Conservation (phyloP, 1,284 basidiomycete species). For the Melanopsichium pennsylvanicum region DNA sequence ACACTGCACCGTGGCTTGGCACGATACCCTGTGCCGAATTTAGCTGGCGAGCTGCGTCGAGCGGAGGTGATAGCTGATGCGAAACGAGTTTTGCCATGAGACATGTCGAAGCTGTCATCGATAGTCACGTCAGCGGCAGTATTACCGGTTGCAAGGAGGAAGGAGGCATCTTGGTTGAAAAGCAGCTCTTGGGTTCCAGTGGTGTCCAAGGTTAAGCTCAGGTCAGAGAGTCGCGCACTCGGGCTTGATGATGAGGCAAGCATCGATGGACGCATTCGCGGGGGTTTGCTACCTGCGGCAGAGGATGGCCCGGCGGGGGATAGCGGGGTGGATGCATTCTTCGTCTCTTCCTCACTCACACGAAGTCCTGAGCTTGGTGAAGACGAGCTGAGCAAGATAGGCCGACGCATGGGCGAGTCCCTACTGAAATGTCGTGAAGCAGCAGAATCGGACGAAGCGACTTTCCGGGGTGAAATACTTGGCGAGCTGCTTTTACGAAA, state of each 20-base stretch:
- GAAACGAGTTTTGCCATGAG: conserved; percentile 25
- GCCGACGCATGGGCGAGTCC: conserved; percentile 22
- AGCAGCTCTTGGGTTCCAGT: conserved; percentile 27
- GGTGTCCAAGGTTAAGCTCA: conserved; percentile 25
- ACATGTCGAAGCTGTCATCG: conserved; percentile 41
- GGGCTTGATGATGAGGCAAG: conserved; percentile 19
- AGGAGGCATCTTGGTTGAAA: conserved; percentile 28
- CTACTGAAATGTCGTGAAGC: conserved; percentile 9
- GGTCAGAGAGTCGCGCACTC: conserved; percentile 29
- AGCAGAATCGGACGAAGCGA: conserved; percentile 22
- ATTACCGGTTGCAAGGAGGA: conserved; percentile 25
- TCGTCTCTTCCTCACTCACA: neutral
- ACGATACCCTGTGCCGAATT: conserved; percentile 6
- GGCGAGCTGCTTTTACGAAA: conserved; percentile 7
- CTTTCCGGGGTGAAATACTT: conserved; percentile 16
- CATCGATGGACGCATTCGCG: conserved; percentile 15
- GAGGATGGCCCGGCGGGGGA: conserved; percentile 11
- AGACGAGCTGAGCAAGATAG: conserved; percentile 25
- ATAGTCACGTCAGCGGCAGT: conserved; percentile 40
- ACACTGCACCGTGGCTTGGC: conserved; percentile 31
- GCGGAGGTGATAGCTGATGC: neutral
- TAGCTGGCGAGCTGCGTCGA: conserved; percentile 21
- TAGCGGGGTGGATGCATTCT: conserved; percentile 22
- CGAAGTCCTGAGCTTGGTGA: conserved; percentile 6
- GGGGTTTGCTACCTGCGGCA: neutral